Conservation (phyloP, 305 asterid genomes). For the Fraxinus paxiana region DNA sequence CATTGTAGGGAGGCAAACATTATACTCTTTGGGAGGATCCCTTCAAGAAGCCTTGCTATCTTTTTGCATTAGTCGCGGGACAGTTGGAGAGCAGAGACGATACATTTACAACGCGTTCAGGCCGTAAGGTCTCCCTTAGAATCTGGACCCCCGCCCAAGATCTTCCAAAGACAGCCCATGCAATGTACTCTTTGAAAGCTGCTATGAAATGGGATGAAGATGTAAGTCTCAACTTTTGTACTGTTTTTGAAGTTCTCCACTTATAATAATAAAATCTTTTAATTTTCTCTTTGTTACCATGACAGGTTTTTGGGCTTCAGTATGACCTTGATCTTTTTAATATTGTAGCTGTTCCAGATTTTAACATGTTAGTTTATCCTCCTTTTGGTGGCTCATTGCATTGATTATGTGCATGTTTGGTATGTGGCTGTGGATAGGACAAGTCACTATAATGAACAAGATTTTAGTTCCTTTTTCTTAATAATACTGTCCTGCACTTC, state of each 20-base stretch:
- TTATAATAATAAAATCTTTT: not conserved
- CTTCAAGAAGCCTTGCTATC: conserved; percentile 82
- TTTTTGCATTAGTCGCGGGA: conserved; percentile 90
- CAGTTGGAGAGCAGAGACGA: conserved; percentile 80
- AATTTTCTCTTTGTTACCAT: not conserved
- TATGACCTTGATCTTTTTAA: conserved; percentile 90
- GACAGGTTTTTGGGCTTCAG: conserved; percentile 83
- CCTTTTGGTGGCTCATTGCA: not conserved
- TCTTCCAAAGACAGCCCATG: conserved; percentile 76
- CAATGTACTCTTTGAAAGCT: conserved; percentile 89
- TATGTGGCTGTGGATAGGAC: not conserved
- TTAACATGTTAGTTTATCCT: conserved; percentile 61
- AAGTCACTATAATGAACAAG: not conserved
- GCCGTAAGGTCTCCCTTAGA: conserved; percentile 64
- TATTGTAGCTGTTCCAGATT: conserved; percentile 83
- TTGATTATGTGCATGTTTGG: not conserved
- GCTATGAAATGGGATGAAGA: conserved; percentile 98
- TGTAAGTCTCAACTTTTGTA: conserved; percentile 37
- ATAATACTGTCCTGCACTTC: not conserved
- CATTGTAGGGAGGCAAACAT: conserved; percentile 65
- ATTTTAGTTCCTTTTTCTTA: not conserved
- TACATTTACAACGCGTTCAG: conserved; percentile 65
- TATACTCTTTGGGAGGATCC: conserved; percentile 87
- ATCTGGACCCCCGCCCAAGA: conserved; percentile 86
- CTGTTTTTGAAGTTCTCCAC: conserved; percentile 13